Conservation (phyloP, 495 filamentous ascomycete species). For the Tuber microsphaerosporum region DNA sequence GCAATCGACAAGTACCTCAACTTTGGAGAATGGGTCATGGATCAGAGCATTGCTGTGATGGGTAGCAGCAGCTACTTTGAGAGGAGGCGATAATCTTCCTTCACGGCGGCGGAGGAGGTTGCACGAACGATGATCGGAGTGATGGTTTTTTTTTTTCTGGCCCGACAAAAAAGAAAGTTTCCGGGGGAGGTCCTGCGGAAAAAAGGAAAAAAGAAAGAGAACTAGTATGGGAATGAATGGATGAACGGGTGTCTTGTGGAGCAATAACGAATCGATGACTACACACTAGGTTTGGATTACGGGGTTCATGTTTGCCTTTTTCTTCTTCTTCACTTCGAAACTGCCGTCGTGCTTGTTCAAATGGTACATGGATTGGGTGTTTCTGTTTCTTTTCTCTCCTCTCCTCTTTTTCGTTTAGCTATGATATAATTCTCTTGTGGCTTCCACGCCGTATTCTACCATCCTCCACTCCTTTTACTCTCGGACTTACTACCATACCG, state of each 20-base stretch:
- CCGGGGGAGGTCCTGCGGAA: neutral
- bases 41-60: conserved; percentile 85
- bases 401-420: neutral
- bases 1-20: conserved; percentile 94
- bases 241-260: conserved; percentile 12
- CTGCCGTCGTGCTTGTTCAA: neutral
- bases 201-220: neutral
- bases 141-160: neutral
- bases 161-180: neutral
- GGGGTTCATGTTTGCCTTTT: neutral
- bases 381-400: conserved; percentile 11
- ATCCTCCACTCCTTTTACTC: neutral
- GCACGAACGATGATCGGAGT: neutral
- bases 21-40: conserved; percentile 96
- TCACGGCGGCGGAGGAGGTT: neutral
- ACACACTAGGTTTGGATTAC: neutral
- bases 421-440: neutral
- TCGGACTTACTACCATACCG: neutral
- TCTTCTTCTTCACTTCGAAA: neutral
- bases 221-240: conserved; percentile 14
- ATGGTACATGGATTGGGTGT: conserved; percentile 22
- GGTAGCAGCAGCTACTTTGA: conserved; percentile 84
- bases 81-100: conserved; percentile 59
- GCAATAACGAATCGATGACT: conserved; percentile 9
- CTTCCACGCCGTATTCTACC: neutral